These are phyloP conservation scores for Ampelocalamus luodianensis DNA, from an alignment of 176 grass and related monocot genomes.

Conservation along the genomic window DNA sequence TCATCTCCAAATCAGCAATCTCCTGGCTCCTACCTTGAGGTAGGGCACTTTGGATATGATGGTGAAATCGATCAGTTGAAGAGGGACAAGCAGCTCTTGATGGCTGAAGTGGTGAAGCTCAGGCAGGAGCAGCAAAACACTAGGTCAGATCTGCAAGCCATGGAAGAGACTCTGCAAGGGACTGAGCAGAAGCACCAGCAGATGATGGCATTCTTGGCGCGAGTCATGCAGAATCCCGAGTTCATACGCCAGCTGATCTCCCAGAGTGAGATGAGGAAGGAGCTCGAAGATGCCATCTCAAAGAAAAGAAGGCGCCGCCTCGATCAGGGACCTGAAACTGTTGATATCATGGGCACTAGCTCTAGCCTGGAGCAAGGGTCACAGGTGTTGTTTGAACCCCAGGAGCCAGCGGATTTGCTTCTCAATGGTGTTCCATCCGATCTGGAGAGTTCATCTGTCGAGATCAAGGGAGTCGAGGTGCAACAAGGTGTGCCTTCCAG, in stretches of 20 bases:
- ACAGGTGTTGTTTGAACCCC: constrained; percentile 41
- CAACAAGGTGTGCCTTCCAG: constrained; percentile 18
- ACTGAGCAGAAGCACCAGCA: constrained; percentile 90
- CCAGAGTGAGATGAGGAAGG: constrained; percentile 70
- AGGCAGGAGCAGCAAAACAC: constrained; percentile 95
- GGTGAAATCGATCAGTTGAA: constrained; percentile 72
- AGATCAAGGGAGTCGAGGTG: constrained; percentile 33
- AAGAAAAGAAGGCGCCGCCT: constrained; percentile 84
- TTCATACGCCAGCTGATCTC: constrained; percentile 69
- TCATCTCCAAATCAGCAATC: constrained; percentile 58
- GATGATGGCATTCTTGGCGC: constrained; percentile 91
- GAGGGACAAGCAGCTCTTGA: constrained; percentile 78
- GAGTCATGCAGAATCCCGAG: constrained; percentile 75
- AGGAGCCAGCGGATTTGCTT: constrained; percentile 24
- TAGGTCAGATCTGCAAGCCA: constrained; percentile 62
- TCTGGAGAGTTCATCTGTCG: constrained; percentile 48
- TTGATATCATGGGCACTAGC: constrained; percentile 50
- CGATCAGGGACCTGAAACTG: constrained; percentile 48
- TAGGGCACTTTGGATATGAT: constrained; percentile 84
- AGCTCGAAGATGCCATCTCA: constrained; percentile 69
- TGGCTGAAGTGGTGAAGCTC: constrained; percentile 86
- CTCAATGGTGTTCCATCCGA: constrained; percentile 37
- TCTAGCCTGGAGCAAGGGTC: constrained; percentile 52
- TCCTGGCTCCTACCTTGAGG: constrained; percentile 76
- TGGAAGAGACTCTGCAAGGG: constrained; percentile 81